Percentiles rank a stretch among this genome's conserved stretches.
Conservation (phyloP, 2,329 filamentous ascomycete genomes). For the Ceratocystiopsis sp. region DNA sequence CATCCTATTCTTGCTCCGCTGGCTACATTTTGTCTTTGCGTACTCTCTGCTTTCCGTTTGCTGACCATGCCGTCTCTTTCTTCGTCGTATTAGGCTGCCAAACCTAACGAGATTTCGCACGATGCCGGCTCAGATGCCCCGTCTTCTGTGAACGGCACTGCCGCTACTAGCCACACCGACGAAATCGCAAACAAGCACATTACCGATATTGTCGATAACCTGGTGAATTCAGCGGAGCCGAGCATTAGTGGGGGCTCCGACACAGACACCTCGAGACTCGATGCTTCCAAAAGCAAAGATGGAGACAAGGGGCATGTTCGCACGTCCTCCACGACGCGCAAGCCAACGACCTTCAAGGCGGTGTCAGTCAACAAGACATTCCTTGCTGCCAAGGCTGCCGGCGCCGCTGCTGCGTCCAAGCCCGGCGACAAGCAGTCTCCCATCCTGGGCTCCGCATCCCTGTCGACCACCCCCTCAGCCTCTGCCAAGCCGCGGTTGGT, state of each 20-base stretch:
- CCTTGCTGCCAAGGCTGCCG: constrained; percentile 49
- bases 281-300: constrained; percentile 35
- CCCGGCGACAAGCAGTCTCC: constrained; percentile 31
- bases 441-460: constrained; percentile 23
- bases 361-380: constrained; percentile 78
- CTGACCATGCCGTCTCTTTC: constrained; percentile 5
- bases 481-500: constrained; percentile 51
- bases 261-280: constrained; percentile 50
- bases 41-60: neutral
- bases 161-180: constrained; percentile 20
- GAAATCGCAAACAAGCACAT: constrained; percentile 41
- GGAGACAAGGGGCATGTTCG: constrained; percentile 42
- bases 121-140: constrained; percentile 28
- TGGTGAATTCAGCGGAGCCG: constrained; percentile 44
- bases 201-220: constrained; percentile 38
- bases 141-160: constrained; percentile 31
- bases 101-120: constrained; percentile 23
- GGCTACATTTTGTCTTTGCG: neutral
- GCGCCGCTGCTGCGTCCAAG: constrained; percentile 26
- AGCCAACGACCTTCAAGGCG: constrained; percentile 64
- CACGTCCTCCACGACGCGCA: constrained; percentile 47
- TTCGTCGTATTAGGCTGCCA: constrained; percentile 15
- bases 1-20: neutral
- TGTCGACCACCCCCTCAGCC: constrained; percentile 28
- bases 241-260: constrained; percentile 62